phyloP scores from a whole-genome alignment of 352 stramenopile species.

The Globisporangium spinosum region DNA sequence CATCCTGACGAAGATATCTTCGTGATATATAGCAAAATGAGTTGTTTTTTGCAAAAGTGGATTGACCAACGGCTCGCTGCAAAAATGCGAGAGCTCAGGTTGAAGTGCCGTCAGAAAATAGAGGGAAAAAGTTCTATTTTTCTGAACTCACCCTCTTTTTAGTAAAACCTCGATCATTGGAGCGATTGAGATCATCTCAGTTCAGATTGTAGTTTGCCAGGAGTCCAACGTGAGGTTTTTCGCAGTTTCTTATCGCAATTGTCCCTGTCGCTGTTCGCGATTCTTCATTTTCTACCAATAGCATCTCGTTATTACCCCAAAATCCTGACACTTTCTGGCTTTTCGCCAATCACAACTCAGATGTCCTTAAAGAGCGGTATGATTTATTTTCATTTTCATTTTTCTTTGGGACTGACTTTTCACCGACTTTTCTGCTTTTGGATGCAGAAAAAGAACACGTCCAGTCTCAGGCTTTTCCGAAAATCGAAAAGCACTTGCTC shows the following conservation, averaged over 20 bases:
- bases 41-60: too few relatives aligned
- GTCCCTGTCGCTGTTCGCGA: neutral
- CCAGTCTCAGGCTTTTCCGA: neutral
- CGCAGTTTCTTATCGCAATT: neutral
- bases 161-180: neutral
- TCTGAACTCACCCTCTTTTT: neutral
- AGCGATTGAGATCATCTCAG: neutral
- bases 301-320: neutral
- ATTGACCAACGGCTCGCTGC: too few relatives aligned
- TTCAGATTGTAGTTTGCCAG: neutral
- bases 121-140: neutral
- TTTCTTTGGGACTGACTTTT: neutral
- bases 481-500: neutral
- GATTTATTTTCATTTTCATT: neutral
- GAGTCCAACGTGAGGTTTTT: neutral
- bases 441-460: neutral
- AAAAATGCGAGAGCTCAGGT: too few relatives aligned
- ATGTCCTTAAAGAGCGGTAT: constrained; percentile 4
- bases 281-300: neutral
- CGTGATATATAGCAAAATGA: too few relatives aligned
- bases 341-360: neutral
- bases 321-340: neutral
- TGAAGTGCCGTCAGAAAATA: neutral
- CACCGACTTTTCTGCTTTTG: neutral
- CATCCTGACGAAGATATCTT: too few relatives aligned